Conservation (phyloP, 371 early-diverging fungal genomes). For the Dinochytrium kinnereticum region DNA sequence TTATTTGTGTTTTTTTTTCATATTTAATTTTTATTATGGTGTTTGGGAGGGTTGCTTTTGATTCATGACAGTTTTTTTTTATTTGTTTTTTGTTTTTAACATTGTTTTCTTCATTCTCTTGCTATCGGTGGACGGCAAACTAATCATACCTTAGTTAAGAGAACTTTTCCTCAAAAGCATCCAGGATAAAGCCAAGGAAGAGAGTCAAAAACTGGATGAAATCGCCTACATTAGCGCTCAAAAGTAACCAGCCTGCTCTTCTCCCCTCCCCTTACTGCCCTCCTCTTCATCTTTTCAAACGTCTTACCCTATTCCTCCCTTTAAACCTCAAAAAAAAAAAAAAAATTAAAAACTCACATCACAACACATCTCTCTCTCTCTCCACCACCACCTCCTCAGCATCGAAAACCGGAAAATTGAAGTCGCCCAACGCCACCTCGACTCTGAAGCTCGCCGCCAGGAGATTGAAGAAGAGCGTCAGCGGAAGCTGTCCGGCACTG, state of each 20-base stretch:
- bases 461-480: constrained; percentile 39
- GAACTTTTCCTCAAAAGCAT: constrained; percentile 29
- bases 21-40: background rate
- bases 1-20: no score
- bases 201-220: constrained; percentile 32
- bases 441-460: constrained; percentile 31
- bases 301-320: no score
- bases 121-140: no score
- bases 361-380: background rate
- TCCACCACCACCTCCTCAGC: constrained; percentile 17
- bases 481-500: constrained; percentile 27
- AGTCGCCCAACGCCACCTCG: constrained; percentile 36
- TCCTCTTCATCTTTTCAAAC: background rate
- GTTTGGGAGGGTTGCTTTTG: background rate
- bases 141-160: constrained; percentile 20
- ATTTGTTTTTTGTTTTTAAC: background rate
- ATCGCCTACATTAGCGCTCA: constrained; percentile 29
- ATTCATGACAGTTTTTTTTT: background rate
- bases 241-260: constrained; percentile 8
- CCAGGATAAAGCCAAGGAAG: constrained; percentile 42
- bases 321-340: no score
- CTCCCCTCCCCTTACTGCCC: background rate
- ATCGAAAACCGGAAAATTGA: constrained; percentile 34
- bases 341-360: background rate
- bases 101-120: background rate